A percentile compares a stretch with the other conserved stretches of the same genome.
These are phyloP conservation scores for Annulohypoxylon bovei DNA, from an alignment of 495 filamentous ascomycete species.

Conservation along the genomic window DNA sequence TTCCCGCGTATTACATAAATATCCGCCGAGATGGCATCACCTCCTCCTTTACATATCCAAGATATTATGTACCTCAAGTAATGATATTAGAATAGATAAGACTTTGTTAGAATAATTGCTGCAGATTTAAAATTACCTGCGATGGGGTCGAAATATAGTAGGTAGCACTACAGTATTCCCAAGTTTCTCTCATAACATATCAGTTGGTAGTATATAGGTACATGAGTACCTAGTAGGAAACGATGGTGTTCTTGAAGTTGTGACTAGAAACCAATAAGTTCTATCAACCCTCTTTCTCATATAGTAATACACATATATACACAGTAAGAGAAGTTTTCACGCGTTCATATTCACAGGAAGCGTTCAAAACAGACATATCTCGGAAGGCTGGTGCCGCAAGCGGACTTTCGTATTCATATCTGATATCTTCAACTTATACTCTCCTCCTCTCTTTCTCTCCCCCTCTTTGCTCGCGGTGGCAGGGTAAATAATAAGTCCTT, in stretches of 20 bases:
- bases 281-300: neutral
- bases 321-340: neutral
- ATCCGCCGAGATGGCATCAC: neutral
- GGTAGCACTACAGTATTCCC: too few species aligned
- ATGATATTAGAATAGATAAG: neutral
- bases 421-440: slow-evolving; percentile 25
- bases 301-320: neutral
- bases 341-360: neutral
- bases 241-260: neutral
- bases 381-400: slow-evolving; percentile 9
- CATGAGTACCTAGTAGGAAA: neutral
- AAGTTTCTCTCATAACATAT: too few species aligned
- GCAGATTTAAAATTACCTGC: neutral
- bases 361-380: neutral
- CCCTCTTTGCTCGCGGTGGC: neutral
- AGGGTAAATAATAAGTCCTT: slow-evolving; percentile 16
- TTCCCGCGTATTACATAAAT: slow-evolving; percentile 19
- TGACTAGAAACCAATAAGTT: neutral
- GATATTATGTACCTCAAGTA: neutral
- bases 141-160: too few species aligned
- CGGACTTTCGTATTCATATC: slow-evolving; percentile 25
- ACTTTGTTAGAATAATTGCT: neutral
- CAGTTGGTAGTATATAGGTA: too few species aligned
- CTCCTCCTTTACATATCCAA: too few species aligned
- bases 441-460: neutral